Evolutionary conservation across 31 red algal species (phyloP), one percentile per base, ranked within the genome.

Genomic region (Asparagopsis taxiformis): DNA sequence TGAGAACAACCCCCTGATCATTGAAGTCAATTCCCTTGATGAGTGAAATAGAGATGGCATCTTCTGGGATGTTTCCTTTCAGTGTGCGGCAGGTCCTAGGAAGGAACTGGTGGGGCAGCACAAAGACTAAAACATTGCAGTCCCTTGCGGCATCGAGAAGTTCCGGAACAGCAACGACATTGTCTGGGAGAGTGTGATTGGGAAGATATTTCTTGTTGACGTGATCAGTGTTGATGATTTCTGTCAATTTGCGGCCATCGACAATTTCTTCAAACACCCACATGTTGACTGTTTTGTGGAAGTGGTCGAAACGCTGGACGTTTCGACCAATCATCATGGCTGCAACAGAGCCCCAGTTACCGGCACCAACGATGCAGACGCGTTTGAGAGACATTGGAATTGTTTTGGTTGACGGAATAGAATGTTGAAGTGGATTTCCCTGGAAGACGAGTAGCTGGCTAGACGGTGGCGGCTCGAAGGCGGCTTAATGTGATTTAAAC

Each of bases 1-100:
- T 96, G 23, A 96, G 67, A 9, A 86, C 65, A 20, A 84, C 71
- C 52, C 93, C 93, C 9, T 61, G 31, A 2, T 86, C 87, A 55
- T 91, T 43, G 33, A 96, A 90, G 50, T 91, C 87, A 8, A 96
- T 89, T 8, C 93, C 93, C 59, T 96, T 96, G 60, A 96, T 96
- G 17, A 96, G 85, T 25, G 87, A 91, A 22, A 96, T 89, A 7
- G 65, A 86, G 19, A 82, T 80, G 8, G 75, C 68, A 55, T 72
- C 70, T 26, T 35, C 31, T 9, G 69, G 24, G 29, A 96, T 44
- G 5, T 83, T 55, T 17, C 87, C 76, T 61, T 82, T 84, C 8
- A 96, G 65, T 51, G 85, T 86, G 43, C 55, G 55, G 71, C 93
- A 96, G 15, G 84, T 64, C 10, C 79, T 39, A 7, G 31, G 56